Percentiles rank a stretch among this genome's conserved stretches.
These are phyloP conservation scores for Porodaedalea pini DNA, from an alignment of 1,284 basidiomycete genomes.

Conservation along the genomic window DNA sequence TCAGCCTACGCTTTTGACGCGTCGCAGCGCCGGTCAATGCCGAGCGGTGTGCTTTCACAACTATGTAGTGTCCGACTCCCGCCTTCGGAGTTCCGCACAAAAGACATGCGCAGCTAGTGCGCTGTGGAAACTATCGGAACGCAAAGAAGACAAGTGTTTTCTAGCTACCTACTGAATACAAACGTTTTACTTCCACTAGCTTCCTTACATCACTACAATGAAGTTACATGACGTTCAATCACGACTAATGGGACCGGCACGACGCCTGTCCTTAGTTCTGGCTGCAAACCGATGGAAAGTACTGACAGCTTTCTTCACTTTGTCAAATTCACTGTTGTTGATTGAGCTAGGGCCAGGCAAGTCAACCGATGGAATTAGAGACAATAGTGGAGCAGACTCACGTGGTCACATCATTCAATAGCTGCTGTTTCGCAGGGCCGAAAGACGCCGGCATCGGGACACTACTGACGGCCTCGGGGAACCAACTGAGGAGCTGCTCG, in stretches of 20 bases:
- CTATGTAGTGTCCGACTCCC: not conserved
- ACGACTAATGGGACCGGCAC: slow-evolving; percentile 42
- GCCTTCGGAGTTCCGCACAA: slow-evolving; percentile 2
- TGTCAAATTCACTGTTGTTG: slow-evolving; percentile 62
- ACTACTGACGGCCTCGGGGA: slow-evolving; percentile 67
- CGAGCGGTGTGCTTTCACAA: not conserved
- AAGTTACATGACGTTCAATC: not conserved
- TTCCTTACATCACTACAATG: not conserved
- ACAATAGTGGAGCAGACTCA: slow-evolving; percentile 38
- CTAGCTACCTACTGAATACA: not conserved
- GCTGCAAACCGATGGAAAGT: slow-evolving; percentile 61
- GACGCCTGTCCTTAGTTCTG: slow-evolving; percentile 65
- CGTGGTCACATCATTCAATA: slow-evolving; percentile 72
- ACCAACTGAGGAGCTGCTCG: slow-evolving; percentile 65
- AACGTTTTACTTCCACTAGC: not conserved
- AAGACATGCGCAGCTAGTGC: slow-evolving; percentile 11
- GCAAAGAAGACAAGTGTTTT: not conserved
- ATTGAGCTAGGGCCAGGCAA: slow-evolving; percentile 16
- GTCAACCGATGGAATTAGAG: not conserved
- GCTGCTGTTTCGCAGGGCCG: slow-evolving; percentile 67
- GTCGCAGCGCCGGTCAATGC: not conserved
- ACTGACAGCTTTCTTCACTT: slow-evolving; percentile 74
- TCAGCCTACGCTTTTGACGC: slow-evolving; percentile 2
- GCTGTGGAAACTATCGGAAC: slow-evolving; percentile 2
- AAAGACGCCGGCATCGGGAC: slow-evolving; percentile 65